phyloP scores from a whole-genome alignment of 164 flowering plant species.

The Pachysandra terminalis region DNA sequence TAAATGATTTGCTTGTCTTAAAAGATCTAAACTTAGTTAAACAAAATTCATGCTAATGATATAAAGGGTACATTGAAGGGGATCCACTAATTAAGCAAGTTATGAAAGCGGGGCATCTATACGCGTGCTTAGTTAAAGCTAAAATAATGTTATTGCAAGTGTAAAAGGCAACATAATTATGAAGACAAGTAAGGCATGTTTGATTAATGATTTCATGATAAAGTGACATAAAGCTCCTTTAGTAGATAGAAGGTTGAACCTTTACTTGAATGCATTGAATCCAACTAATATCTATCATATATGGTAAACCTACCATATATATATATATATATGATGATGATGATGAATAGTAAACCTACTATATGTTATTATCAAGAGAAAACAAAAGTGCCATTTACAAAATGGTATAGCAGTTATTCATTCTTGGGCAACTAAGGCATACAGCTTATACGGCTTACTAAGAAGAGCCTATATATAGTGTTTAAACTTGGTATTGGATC shows the following conservation, averaged over 20 bases:
- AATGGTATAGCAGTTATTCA: background rate
- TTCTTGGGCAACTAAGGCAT: background rate
- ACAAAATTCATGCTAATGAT: background rate
- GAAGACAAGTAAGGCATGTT: constrained; percentile 36
- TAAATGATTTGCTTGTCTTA: too few relatives aligned
- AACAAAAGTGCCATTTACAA: background rate
- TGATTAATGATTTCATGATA: constrained; percentile 21
- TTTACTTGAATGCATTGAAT: constrained; percentile 19
- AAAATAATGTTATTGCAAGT: constrained; percentile 17
- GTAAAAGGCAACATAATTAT: constrained; percentile 29
- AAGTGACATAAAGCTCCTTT: constrained; percentile 21
- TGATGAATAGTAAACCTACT: too few relatives aligned
- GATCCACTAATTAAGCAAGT: constrained; percentile 21
- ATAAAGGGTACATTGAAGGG: constrained; percentile 18
- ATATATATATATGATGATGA: too few relatives aligned
- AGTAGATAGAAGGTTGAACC: background rate
- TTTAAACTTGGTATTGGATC: too few relatives aligned
- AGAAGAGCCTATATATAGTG: too few relatives aligned
- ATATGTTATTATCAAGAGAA: too few relatives aligned
- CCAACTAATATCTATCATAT: background rate
- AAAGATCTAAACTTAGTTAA: too few relatives aligned
- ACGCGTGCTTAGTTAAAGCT: constrained; percentile 28
- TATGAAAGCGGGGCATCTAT: constrained; percentile 14
- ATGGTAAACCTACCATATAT: background rate
- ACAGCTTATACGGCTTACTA: too few relatives aligned